Evolutionary conservation across 352 stramenopile genomes (phyloP), one percentile per base, ranked within the genome.

Genomic region (Globisporangium acanthophoron): DNA sequence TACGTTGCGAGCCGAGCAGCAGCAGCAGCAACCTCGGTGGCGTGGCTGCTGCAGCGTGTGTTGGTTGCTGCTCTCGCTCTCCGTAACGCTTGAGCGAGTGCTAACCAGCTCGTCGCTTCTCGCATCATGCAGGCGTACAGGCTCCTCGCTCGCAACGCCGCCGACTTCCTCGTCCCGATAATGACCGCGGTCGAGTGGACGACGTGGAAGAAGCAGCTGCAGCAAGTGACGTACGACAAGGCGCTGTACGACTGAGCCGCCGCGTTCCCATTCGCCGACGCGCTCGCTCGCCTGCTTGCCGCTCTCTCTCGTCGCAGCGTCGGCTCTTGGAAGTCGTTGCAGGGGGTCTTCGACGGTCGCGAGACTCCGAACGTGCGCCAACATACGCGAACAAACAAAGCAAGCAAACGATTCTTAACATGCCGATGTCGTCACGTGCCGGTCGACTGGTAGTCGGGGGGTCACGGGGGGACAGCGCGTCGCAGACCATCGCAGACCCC

Each of bases 181-280:
- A 85, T 92, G 73, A 94, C 85, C 0, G 77, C 82, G 7, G 68
- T 89, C 52, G 85, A 92, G 66, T 94, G 85, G 82, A 72, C 71
- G 49, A 92, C 80, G 52, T 92, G 85, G 82, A 94, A 94, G 67
- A 74, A 86, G 27, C 67, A 94, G 59, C 74, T 91, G 16, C 71
- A 76, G 57, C 69, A 79, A 11, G 77, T 92, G 62, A 75, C 73
- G 43, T 89, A 90, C 67, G 80, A 92, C 68, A 87, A 89, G 63
- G 64, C 78, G 29, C 65, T 94, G 58, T 94, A 90, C 71, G 78
- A 92, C 37, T 94, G 71, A 59, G n/a, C 6, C n/a, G 24, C 15
- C 12, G 6, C 40, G 18, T 39, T 54, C 33, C 33, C 33, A 9
- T 11, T 37, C 35, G 33, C 13, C 43, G 5, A 27, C 18, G 18